Conservation (phyloP, 305 asterid genomes). For the Rubia occidens region DNA sequence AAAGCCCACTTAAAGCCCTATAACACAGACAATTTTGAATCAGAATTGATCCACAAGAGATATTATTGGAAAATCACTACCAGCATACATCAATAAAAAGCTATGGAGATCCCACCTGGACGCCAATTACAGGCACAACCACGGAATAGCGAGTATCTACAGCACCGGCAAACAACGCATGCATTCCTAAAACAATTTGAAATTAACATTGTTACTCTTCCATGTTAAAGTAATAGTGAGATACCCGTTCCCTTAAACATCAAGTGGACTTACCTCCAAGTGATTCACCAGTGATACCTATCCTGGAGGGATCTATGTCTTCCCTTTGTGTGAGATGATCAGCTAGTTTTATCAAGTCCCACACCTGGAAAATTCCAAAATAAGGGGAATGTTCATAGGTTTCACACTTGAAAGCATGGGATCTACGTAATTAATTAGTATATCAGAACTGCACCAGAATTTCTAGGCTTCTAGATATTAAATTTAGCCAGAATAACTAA, state of each 20-base stretch:
- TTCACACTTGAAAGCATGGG: neutral
- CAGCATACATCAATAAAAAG: neutral
- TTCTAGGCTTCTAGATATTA: neutral
- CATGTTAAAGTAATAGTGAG: conserved; percentile 15
- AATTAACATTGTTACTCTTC: conserved; percentile 17
- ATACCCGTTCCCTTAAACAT: conserved; percentile 12
- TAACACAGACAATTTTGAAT: conserved; percentile 17
- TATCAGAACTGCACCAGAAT: conserved; percentile 1
- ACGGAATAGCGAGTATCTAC: conserved; percentile 75
- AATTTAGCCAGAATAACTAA: neutral
- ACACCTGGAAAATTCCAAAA: conserved; percentile 36
- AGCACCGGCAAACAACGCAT: conserved; percentile 93
- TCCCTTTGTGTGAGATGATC: conserved; percentile 75
- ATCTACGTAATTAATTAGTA: neutral
- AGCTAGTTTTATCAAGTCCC: conserved; percentile 90
- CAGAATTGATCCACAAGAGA: conserved; percentile 3
- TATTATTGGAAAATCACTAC: neutral
- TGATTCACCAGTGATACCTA: conserved; percentile 94
- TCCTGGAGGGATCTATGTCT: conserved; percentile 62
- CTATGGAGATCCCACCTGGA: conserved; percentile 49
- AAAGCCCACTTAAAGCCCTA: conserved; percentile 95
- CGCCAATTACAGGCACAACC: conserved; percentile 79
- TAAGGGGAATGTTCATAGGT: neutral
- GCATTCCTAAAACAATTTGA: conserved; percentile 59
- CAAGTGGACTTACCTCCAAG: conserved; percentile 73